These are phyloP conservation scores for Penstemon barbatus DNA, from an alignment of 257 asterid genomes.

Conservation along the genomic window DNA sequence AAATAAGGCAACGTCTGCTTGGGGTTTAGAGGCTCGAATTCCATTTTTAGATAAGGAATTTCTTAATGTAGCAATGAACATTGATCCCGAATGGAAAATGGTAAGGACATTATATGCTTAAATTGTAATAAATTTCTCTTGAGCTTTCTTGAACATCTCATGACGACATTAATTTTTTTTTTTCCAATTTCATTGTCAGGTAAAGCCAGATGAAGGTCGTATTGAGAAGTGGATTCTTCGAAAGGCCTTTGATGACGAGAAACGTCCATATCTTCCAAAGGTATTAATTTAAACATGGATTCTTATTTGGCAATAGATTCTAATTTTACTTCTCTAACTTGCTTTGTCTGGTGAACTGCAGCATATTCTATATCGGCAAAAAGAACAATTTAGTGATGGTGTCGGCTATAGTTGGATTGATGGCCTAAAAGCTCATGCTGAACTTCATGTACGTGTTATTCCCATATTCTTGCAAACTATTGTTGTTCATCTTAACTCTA, in stretches of 20 bases:
- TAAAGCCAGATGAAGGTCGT: constrained; percentile 69
- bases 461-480: neutral
- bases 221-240: constrained; percentile 95
- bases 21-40: constrained; percentile 98
- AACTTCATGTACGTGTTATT: constrained; percentile 51
- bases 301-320: neutral
- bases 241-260: constrained; percentile 91
- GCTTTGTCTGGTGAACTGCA: constrained; percentile 40
- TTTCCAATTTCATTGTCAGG: constrained; percentile 37
- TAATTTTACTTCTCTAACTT: constrained; percentile 18
- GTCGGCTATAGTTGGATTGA: constrained; percentile 99
- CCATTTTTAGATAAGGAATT: constrained; percentile 94
- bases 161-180: too few species aligned
- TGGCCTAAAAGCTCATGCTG: constrained; percentile 95
- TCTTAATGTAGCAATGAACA: constrained; percentile 80
- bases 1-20: constrained; percentile 91
- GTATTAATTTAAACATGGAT: constrained; percentile 29
- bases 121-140: too few species aligned
- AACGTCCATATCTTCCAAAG: constrained; percentile 93
- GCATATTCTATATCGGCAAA: constrained; percentile 93
- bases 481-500: too few species aligned
- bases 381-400: constrained; percentile 97
- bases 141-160: too few species aligned
- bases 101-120: constrained; percentile 32
- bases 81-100: constrained; percentile 92